Evolutionary conservation across 2,329 filamentous ascomycete species (phyloP).

Genomic region (Beauveria varroae): DNA sequence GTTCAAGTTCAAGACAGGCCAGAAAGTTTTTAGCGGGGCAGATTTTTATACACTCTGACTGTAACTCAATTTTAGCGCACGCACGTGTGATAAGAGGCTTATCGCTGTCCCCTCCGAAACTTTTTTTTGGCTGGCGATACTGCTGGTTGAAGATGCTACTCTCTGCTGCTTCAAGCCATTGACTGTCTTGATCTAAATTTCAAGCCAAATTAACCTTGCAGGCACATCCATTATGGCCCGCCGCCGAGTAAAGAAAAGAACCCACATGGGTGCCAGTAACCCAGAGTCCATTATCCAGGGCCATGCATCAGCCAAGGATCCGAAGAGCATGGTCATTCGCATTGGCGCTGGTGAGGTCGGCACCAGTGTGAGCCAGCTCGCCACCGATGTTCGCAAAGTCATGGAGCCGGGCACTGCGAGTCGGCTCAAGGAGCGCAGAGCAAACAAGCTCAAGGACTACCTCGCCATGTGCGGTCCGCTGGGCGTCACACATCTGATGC

Average conservation of each 20-base stretch:
- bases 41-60: constrained; percentile 16
- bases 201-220: background rate
- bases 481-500: constrained; percentile 83
- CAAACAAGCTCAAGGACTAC: constrained; percentile 86
- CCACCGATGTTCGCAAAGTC: constrained; percentile 81
- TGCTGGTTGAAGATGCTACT: background rate
- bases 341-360: constrained; percentile 93
- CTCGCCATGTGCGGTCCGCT: constrained; percentile 91
- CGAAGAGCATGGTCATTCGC: constrained; percentile 97
- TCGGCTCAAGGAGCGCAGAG: constrained; percentile 79
- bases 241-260: constrained; percentile 79
- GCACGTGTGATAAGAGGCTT: constrained; percentile 14
- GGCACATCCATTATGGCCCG: constrained; percentile 57
- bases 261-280: constrained; percentile 63
- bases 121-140: constrained; percentile 21
- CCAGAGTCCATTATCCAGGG: constrained; percentile 49
- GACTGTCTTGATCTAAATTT: background rate
- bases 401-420: constrained; percentile 95
- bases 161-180: constrained; percentile 9
- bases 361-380: constrained; percentile 82
- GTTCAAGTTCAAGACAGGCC: background rate
- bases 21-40: constrained; percentile 29
- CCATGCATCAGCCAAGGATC: constrained; percentile 59
- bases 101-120: constrained; percentile 24
- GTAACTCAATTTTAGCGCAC: constrained; percentile 19